Evolutionary conservation across 1,284 basidiomycete genomes (phyloP).

Genomic region (Cryptococcus amylolentus): DNA sequence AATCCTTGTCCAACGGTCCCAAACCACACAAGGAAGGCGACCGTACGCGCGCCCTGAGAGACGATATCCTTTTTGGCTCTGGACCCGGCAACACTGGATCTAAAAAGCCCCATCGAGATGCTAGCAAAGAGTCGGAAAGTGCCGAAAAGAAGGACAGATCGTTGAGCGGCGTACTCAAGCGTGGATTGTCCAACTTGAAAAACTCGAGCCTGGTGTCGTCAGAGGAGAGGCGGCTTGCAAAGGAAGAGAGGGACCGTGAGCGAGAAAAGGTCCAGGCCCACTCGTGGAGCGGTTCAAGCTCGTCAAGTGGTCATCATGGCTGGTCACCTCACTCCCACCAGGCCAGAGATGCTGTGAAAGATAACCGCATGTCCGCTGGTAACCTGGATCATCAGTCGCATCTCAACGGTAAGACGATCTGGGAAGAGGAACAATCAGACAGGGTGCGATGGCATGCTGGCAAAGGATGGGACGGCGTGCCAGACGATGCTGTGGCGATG

Average conservation of each 20-base stretch:
- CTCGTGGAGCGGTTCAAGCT: conserved; percentile 28
- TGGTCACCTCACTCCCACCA: conserved; percentile 3
- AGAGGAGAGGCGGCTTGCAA: conserved; percentile 36
- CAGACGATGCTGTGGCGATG: conserved; percentile 49
- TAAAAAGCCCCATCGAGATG: conserved; percentile 13
- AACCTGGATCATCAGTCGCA: not conserved
- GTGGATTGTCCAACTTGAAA: conserved; percentile 35
- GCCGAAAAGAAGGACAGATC: conserved; percentile 28
- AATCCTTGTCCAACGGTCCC: conserved; percentile 2
- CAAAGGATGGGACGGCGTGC: conserved; percentile 45
- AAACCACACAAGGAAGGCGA: conserved; percentile 5
- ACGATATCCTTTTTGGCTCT: not conserved
- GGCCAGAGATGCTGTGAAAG: not conserved
- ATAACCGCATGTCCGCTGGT: not conserved
- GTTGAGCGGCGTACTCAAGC: conserved; percentile 34
- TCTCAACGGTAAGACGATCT: not conserved
- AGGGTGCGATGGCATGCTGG: conserved; percentile 29
- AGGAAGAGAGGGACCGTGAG: conserved; percentile 26
- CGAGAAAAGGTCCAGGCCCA: conserved; percentile 35
- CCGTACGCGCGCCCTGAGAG: not conserved
- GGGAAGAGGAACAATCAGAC: not conserved
- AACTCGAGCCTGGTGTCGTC: conserved; percentile 18
- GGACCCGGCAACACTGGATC: not conserved
- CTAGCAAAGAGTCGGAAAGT: conserved; percentile 1
- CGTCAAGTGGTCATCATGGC: conserved; percentile 5